A percentile compares a stretch with the other conserved stretches of the same genome.
Evolutionary conservation across 192 early-diverging fungal species (phyloP).

Genomic region (Spizellomyces sp.): DNA sequence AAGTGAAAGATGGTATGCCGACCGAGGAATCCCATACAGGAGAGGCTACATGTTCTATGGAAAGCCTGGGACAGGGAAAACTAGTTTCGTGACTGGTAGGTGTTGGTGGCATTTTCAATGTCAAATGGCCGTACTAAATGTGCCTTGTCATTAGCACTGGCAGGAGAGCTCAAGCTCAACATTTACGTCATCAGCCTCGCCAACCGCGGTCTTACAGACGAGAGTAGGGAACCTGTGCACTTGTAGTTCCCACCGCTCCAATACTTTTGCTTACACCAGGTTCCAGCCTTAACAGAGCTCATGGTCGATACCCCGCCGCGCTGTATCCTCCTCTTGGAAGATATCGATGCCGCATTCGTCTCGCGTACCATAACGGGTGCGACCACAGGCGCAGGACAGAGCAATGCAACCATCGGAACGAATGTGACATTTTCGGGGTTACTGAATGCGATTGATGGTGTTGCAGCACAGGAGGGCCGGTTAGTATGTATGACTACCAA

Average conservation of each 20-base stretch:
- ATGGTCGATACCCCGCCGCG: conserved; percentile 50
- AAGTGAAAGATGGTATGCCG: conserved; percentile 50
- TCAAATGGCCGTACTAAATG: neutral
- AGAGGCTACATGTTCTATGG: conserved; percentile 71
- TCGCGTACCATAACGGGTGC: conserved; percentile 33
- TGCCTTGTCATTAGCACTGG: conserved; percentile 55
- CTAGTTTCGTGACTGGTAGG: conserved; percentile 53
- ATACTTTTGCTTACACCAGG: conserved; percentile 38
- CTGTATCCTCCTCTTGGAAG: conserved; percentile 71
- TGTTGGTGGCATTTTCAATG: neutral
- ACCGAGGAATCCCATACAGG: conserved; percentile 65
- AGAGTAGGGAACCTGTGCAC: conserved; percentile 35
- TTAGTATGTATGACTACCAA: conserved; percentile 81
- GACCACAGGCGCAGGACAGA: neutral
- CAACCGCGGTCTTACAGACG: conserved; percentile 67
- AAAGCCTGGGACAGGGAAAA: conserved; percentile 73
- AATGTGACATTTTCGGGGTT: conserved; percentile 62
- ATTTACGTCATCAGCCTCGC: conserved; percentile 73
- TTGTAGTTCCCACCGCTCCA: conserved; percentile 16
- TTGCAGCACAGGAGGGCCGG: conserved; percentile 70
- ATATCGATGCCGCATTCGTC: conserved; percentile 75
- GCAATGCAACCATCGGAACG: conserved; percentile 18
- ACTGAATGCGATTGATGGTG: conserved; percentile 78
- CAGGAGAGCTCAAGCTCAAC: conserved; percentile 73
- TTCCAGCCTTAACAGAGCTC: conserved; percentile 42